These are phyloP conservation scores for Amaranthus hypochondriacus DNA, from an alignment of 148 eudicot genomes.

Conservation along the genomic window DNA sequence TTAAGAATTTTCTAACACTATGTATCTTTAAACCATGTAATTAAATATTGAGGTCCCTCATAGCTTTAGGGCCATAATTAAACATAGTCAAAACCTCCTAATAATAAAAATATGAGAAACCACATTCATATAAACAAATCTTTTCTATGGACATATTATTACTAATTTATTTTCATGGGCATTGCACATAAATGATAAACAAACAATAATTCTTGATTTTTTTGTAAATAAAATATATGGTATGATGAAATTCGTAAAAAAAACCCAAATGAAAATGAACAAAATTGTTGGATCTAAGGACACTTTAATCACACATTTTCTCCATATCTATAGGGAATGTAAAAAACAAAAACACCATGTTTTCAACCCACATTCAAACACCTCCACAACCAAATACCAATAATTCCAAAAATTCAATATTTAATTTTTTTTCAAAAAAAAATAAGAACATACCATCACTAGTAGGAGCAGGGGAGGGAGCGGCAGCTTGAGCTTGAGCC, in stretches of 20 bases:
- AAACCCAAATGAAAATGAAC: slow-evolving; percentile 1
- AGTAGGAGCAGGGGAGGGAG: slow-evolving; percentile 48
- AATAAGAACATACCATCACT: slow-evolving; percentile 34
- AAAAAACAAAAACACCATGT: slow-evolving; percentile 12
- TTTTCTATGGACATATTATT: too few species aligned
- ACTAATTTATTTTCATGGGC: background rate
- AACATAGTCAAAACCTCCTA: too few species aligned
- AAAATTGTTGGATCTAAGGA: slow-evolving; percentile 15
- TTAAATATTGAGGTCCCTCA: too few species aligned
- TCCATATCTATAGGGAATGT: background rate
- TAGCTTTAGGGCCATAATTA: too few species aligned
- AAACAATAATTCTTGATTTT: background rate
- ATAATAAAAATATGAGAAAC: too few species aligned
- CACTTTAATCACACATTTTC: slow-evolving; percentile 3
- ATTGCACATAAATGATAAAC: background rate
- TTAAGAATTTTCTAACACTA: too few species aligned
- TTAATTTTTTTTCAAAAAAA: background rate
- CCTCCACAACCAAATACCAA: too few species aligned
- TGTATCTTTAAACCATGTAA: too few species aligned
- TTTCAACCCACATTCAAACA: background rate
- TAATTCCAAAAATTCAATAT: background rate
- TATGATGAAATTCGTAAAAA: slow-evolving; percentile 5
- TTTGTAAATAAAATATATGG: background rate
- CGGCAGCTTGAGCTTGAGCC: slow-evolving; percentile 36
- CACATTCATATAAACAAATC: too few species aligned